Percentiles rank a stretch among this genome's conserved stretches.
These are phyloP conservation scores for Diplodia mutila DNA, from an alignment of 2,329 filamentous ascomycete genomes.

Conservation along the genomic window DNA sequence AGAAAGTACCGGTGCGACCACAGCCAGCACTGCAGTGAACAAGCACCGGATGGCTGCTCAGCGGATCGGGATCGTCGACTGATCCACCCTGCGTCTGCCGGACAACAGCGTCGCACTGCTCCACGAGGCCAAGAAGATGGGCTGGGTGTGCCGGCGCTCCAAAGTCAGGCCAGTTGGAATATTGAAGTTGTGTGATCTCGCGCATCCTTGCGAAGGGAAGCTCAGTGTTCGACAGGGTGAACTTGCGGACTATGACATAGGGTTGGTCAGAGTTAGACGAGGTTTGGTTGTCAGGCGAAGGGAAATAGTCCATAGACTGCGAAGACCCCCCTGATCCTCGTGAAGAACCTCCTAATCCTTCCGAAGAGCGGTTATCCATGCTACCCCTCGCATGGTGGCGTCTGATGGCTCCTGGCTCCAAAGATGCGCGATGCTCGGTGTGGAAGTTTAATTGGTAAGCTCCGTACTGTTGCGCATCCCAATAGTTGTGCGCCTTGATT, in stretches of 20 bases:
- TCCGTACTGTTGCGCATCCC: slow-evolving; percentile 79
- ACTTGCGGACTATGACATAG: slow-evolving; percentile 82
- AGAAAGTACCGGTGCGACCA: slow-evolving; percentile 93
- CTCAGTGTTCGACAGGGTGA: slow-evolving; percentile 75
- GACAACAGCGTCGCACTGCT: slow-evolving; percentile 78
- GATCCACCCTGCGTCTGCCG: slow-evolving; percentile 51
- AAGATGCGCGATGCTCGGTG: slow-evolving; percentile 79
- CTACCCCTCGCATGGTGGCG: slow-evolving; percentile 35
- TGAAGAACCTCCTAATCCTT: slow-evolving; percentile 29
- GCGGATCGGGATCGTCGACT: slow-evolving; percentile 60
- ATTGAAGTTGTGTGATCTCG: slow-evolving; percentile 93
- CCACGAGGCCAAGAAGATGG: slow-evolving; percentile 86
- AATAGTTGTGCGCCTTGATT: slow-evolving; percentile 93
- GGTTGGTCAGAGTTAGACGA: slow-evolving; percentile 61
- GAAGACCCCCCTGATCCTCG: slow-evolving; percentile 29
- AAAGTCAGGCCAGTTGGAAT: slow-evolving; percentile 96
- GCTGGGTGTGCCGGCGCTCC: slow-evolving; percentile 86
- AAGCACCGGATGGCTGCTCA: slow-evolving; percentile 69
- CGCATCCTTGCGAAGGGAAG: slow-evolving; percentile 84
- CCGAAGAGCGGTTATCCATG: slow-evolving; percentile 36
- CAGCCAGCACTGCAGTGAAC: slow-evolving; percentile 97
- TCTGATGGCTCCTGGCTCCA: slow-evolving; percentile 65
- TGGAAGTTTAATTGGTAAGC: slow-evolving; percentile 73
- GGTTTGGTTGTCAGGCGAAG: slow-evolving; percentile 23
- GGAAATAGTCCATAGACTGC: slow-evolving; percentile 2